Conservation (phyloP, 352 stramenopile species). For the Phytophthora meadii region DNA sequence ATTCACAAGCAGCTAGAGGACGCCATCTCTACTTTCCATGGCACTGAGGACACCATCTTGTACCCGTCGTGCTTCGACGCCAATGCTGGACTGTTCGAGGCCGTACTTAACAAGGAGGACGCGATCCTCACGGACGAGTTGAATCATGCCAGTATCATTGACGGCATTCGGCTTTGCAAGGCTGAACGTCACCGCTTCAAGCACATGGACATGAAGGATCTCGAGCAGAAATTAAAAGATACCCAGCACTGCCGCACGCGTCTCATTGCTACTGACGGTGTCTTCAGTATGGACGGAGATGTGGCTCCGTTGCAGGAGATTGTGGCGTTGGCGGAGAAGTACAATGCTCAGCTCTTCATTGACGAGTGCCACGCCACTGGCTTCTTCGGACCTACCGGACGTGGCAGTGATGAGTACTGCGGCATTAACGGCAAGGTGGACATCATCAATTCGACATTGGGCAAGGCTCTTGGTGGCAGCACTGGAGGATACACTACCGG, state of each 20-base stretch:
- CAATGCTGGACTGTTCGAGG: conserved; percentile 94
- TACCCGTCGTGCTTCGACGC: conserved; percentile 96
- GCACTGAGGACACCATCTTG: conserved; percentile 94
- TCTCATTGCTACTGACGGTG: conserved; percentile 93
- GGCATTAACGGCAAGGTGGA: conserved; percentile 90
- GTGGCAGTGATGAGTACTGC: conserved; percentile 93
- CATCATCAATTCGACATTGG: conserved; percentile 95
- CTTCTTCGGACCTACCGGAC: conserved; percentile 93
- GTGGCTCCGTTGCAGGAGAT: conserved; percentile 93
- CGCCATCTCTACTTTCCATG: conserved; percentile 93
- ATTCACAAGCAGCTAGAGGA: conserved; percentile 94
- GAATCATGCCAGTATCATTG: conserved; percentile 96
- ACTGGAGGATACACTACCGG: conserved; percentile 94
- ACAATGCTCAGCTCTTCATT: conserved; percentile 94
- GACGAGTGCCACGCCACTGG: conserved; percentile 95
- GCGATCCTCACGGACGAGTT: conserved; percentile 94
- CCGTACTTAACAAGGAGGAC: conserved; percentile 88
- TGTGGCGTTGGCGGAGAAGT: conserved; percentile 90
- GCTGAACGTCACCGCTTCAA: conserved; percentile 93
- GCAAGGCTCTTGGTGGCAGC: conserved; percentile 93
- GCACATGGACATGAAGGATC: conserved; percentile 93
- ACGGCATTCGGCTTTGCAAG: conserved; percentile 95
- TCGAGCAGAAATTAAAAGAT: conserved; percentile 90
- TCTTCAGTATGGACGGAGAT: conserved; percentile 97
- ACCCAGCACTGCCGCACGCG: conserved; percentile 91